phyloP scores from a whole-genome alignment of 2,329 filamentous ascomycete species.

The Cladophialophora immunda region DNA sequence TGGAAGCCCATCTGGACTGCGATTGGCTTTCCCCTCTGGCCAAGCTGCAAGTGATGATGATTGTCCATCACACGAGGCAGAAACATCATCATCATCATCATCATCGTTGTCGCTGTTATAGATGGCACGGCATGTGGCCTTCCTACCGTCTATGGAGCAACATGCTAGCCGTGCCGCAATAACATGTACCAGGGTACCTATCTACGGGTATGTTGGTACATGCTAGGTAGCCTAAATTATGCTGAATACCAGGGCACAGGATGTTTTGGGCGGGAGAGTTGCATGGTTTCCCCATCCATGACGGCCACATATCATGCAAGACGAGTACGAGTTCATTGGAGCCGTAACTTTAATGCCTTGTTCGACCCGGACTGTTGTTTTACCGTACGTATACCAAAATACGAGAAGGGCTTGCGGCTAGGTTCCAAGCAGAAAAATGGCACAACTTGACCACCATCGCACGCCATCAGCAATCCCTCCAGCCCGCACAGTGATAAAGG shows the following conservation, averaged over 20 bases:
- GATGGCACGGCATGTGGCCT: background rate
- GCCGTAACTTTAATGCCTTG: background rate
- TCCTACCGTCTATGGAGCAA: background rate
- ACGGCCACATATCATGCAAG: background rate
- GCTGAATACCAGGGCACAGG: too few relatives aligned
- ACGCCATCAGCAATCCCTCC: background rate
- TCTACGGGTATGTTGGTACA: too few relatives aligned
- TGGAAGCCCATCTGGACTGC: background rate
- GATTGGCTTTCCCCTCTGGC: background rate
- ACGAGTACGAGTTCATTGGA: background rate
- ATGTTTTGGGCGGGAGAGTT: too few relatives aligned
- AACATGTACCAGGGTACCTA: background rate
- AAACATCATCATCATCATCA: background rate
- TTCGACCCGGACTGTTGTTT: background rate
- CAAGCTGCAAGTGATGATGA: conserved; percentile 16
- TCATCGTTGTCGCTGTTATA: background rate
- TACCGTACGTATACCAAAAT: background rate
- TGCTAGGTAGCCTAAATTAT: too few relatives aligned
- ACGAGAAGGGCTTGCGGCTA: background rate
- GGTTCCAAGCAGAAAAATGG: background rate
- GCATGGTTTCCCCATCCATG: background rate
- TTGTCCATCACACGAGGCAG: conserved; percentile 3
- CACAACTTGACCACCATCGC: background rate
- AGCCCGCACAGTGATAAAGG: background rate
- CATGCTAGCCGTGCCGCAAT: background rate